Evolutionary conservation across 345 rosid genomes (phyloP).

Genomic region (Arabidopsis suecica): DNA sequence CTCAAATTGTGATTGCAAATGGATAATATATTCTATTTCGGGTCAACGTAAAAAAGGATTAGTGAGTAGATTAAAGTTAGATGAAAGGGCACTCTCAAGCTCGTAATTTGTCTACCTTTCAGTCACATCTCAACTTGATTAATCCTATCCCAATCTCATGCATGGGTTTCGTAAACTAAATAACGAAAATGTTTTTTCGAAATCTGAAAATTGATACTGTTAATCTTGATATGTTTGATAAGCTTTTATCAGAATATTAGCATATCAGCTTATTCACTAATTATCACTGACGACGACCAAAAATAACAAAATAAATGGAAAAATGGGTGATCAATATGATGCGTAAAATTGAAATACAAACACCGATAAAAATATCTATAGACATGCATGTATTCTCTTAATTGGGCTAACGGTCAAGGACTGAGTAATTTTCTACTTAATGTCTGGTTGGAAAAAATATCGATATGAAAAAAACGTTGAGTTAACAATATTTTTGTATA

Average conservation of each 20-base stretch:
- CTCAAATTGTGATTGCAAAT: slow-evolving; percentile 22
- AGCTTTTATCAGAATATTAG: neutral
- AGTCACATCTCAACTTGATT: slow-evolving; percentile 8
- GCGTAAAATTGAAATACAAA: no score
- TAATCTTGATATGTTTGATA: neutral
- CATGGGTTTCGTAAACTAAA: neutral
- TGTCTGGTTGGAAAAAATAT: no score
- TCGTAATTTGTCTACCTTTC: slow-evolving; percentile 23
- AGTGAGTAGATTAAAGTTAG: slow-evolving; percentile 46
- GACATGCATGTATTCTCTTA: no score
- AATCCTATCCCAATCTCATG: slow-evolving; percentile 1
- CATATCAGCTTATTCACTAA: no score
- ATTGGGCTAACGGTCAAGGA: no score
- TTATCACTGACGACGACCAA: neutral
- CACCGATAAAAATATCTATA: no score
- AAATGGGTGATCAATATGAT: neutral
- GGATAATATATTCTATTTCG: slow-evolving; percentile 24
- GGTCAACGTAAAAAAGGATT: slow-evolving; percentile 32
- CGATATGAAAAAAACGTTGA: neutral
- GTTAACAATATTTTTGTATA: neutral
- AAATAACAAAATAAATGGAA: neutral
- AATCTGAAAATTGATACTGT: neutral
- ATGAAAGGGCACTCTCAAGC: slow-evolving; percentile 47
- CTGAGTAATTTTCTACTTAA: no score
- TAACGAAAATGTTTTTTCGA: neutral